Conservation (phyloP, 306 rosid genomes). For the Gastrolobium villosum region DNA sequence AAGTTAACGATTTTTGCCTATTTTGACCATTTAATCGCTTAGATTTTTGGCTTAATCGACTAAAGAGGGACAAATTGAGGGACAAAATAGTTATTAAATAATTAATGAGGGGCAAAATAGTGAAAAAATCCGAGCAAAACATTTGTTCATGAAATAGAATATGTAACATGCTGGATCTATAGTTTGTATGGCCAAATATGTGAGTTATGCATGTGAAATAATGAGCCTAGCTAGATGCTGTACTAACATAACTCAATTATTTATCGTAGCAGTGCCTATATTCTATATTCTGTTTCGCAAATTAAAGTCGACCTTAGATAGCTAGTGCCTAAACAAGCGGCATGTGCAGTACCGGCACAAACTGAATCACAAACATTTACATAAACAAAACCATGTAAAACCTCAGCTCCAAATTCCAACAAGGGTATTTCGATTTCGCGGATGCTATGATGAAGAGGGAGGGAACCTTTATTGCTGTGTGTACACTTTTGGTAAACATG, state of each 20-base stretch:
- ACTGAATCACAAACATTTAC: constrained; percentile 50
- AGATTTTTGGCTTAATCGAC: too few species aligned
- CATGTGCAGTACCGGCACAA: constrained; percentile 57
- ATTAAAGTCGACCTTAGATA: constrained; percentile 46
- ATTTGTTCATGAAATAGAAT: constrained; percentile 39
- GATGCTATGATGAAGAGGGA: constrained; percentile 13
- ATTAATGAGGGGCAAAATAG: too few species aligned
- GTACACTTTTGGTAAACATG: constrained; percentile 44
- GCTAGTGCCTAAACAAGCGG: constrained; percentile 34
- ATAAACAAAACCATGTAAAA: constrained; percentile 48
- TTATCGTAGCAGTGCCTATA: constrained; percentile 37
- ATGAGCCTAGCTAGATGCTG: constrained; percentile 43
- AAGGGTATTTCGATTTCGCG: constrained; percentile 35
- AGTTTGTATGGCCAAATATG: constrained; percentile 40
- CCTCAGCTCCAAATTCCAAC: not conserved
- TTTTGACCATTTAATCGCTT: too few species aligned
- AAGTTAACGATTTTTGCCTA: too few species aligned
- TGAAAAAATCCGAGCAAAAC: too few species aligned
- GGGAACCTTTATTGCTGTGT: constrained; percentile 34
- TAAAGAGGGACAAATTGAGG: too few species aligned
- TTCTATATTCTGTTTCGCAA: constrained; percentile 32
- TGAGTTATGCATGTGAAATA: constrained; percentile 54
- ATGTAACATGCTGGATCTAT: constrained; percentile 42
- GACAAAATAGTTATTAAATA: too few species aligned
- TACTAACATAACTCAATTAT: constrained; percentile 36